Conservation (phyloP, 2,329 filamentous ascomycete genomes). For the Claviceps sp. region DNA sequence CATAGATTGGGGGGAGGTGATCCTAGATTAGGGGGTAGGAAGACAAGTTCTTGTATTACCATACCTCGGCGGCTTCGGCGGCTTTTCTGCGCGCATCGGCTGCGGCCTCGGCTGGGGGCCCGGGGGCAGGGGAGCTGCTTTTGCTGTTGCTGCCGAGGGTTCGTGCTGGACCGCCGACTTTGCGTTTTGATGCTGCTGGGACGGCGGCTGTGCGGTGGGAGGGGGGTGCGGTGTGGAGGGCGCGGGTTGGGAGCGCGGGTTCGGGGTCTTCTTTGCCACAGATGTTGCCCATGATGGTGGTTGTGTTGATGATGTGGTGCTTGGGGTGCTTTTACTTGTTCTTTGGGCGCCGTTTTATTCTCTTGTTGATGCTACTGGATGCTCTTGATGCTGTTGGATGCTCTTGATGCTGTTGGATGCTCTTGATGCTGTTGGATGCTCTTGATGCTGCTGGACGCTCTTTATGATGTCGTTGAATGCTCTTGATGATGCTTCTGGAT, state of each 20-base stretch:
- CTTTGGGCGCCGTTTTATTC: too few relatives aligned
- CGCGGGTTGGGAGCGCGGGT: constrained; percentile 55
- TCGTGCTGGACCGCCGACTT: constrained; percentile 43
- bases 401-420: too few relatives aligned
- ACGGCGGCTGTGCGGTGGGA: constrained; percentile 36
- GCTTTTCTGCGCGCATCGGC: constrained; percentile 55
- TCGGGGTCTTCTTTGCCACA: constrained; percentile 67
- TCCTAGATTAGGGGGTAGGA: constrained; percentile 16
- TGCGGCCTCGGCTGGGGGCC: constrained; percentile 11
- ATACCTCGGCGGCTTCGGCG: constrained; percentile 72
- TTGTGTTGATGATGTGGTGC: neutral
- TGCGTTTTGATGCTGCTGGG: constrained; percentile 21
- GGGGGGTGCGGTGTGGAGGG: constrained; percentile 43
- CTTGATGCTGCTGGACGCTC: too few relatives aligned
- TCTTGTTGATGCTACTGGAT: too few relatives aligned
- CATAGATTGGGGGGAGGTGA: neutral
- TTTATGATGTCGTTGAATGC: too few relatives aligned
- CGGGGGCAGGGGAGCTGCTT: constrained; percentile 19
- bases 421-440: too few relatives aligned
- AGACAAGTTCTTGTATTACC: too few relatives aligned
- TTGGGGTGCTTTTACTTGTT: neutral
- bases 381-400: too few relatives aligned
- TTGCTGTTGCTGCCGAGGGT: constrained; percentile 41
- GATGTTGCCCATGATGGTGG: constrained; percentile 61
- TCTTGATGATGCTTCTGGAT: too few relatives aligned